Conservation (phyloP, 345 rosid genomes). For the Durio zibethinus region DNA sequence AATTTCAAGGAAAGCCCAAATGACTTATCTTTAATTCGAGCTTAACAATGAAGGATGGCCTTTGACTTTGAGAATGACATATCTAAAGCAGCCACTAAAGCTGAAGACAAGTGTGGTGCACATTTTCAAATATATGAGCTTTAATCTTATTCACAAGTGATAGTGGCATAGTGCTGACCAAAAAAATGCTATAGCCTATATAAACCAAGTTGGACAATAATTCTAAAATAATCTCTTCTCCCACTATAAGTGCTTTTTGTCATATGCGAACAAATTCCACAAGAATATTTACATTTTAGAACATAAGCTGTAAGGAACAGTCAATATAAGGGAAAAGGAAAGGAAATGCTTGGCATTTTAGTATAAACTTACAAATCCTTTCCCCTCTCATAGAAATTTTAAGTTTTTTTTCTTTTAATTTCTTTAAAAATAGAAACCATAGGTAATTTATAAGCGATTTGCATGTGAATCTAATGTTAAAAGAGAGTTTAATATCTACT, state of each 20-base stretch:
- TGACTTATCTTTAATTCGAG: background rate
- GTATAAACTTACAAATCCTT: background rate
- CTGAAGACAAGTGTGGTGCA: background rate
- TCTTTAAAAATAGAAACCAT: no score
- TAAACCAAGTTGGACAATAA: background rate
- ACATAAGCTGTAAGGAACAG: background rate
- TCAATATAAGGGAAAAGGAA: background rate
- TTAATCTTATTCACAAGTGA: background rate
- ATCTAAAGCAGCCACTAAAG: background rate
- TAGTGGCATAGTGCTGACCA: background rate
- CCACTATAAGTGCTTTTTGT: background rate
- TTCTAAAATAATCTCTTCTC: background rate
- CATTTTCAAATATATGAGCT: background rate
- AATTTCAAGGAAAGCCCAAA: background rate
- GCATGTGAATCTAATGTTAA: no score
- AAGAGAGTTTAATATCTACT: no score
- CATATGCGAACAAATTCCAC: no score
- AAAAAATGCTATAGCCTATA: background rate
- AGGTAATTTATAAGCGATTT: no score
- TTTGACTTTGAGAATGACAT: background rate
- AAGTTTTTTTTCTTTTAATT: no score
- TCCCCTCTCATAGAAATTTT: background rate
- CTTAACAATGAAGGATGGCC: background rate
- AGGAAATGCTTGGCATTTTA: background rate
- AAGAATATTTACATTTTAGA: no score